Conservation (phyloP, 2,329 filamentous ascomycete genomes). For the Fusarium robinianum region DNA sequence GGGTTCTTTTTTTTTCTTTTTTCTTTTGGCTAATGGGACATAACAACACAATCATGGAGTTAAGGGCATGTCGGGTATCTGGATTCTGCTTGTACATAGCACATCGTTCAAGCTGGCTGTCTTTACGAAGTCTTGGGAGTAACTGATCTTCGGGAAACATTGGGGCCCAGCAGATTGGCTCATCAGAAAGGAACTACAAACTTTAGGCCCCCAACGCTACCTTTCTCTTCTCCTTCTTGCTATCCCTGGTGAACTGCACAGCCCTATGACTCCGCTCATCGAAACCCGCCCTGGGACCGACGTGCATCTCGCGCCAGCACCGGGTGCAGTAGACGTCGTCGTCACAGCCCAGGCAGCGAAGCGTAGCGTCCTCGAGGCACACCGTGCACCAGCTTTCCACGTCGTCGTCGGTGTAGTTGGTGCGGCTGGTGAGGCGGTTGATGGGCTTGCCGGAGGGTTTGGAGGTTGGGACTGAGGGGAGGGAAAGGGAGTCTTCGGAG, state of each 20-base stretch:
- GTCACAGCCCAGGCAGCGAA: slow-evolving; percentile 74
- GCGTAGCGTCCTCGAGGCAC: slow-evolving; percentile 76
- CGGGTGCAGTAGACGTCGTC: slow-evolving; percentile 73
- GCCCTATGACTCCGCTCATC: slow-evolving; percentile 74
- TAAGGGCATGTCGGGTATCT: slow-evolving; percentile 21
- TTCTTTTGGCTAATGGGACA: too few species aligned
- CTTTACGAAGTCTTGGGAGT: too few species aligned
- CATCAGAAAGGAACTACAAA: slow-evolving; percentile 15
- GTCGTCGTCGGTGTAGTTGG: slow-evolving; percentile 68
- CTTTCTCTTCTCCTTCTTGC: slow-evolving; percentile 41
- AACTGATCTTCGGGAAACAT: slow-evolving; percentile 8
- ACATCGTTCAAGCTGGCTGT: slow-evolving; percentile 1
- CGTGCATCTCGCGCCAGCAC: slow-evolving; percentile 84
- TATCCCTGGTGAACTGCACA: slow-evolving; percentile 57
- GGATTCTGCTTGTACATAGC: slow-evolving; percentile 8
- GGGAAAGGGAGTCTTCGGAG: slow-evolving; percentile 43
- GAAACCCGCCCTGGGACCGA: slow-evolving; percentile 67
- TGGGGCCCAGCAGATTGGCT: slow-evolving; percentile 13
- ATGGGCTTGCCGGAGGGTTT: slow-evolving; percentile 49
- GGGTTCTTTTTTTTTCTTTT: too few species aligned
- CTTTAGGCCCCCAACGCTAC: slow-evolving; percentile 45
- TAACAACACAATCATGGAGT: slow-evolving; percentile 10
- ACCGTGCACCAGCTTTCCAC: slow-evolving; percentile 80
- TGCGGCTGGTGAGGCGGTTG: slow-evolving; percentile 46
- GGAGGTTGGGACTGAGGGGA: slow-evolving; percentile 57